phyloP scores from a whole-genome alignment of 2,329 filamentous ascomycete species.

The Chrysoporthe cubensis region DNA sequence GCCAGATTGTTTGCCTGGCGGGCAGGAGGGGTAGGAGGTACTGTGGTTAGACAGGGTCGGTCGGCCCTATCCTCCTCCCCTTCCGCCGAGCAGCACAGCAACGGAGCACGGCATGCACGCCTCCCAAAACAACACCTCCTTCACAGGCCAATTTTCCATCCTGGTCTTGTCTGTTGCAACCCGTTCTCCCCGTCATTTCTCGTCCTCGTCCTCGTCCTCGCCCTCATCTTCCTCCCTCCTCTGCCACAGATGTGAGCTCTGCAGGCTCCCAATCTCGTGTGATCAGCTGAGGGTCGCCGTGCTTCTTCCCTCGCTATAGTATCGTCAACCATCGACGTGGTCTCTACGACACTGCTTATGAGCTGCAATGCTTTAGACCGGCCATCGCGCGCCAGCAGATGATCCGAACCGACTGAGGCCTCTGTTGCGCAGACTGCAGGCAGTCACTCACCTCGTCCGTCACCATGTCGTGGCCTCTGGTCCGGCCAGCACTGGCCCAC shows the following conservation, averaged over 20 bases:
- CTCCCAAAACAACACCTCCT: slow-evolving; percentile 7
- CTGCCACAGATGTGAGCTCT: slow-evolving; percentile 15
- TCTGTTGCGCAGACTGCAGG: slow-evolving; percentile 24
- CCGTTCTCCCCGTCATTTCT: background rate
- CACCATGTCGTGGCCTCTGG: slow-evolving; percentile 32
- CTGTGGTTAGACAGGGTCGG: slow-evolving; percentile 2
- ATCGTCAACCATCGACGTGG: background rate
- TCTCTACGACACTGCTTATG: background rate
- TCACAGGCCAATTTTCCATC: slow-evolving; percentile 14
- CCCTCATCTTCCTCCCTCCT: no score
- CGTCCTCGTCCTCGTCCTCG: background rate
- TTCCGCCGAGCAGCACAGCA: slow-evolving; percentile 3
- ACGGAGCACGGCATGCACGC: slow-evolving; percentile 1
- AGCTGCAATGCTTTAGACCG: background rate
- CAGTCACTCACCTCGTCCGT: slow-evolving; percentile 12
- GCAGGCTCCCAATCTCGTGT: slow-evolving; percentile 2
- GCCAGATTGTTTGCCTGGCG: background rate
- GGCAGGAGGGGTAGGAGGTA: background rate
- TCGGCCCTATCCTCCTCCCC: slow-evolving; percentile 27
- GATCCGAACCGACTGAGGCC: slow-evolving; percentile 14
- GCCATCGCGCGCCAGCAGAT: slow-evolving; percentile 16
- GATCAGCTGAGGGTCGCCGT: background rate
- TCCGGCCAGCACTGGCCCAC: slow-evolving; percentile 32
- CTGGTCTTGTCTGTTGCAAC: slow-evolving; percentile 5
- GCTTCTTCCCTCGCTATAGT: background rate